phyloP scores from a whole-genome alignment of 1,284 basidiomycete genomes.

The Singerocomus inundabilis region DNA sequence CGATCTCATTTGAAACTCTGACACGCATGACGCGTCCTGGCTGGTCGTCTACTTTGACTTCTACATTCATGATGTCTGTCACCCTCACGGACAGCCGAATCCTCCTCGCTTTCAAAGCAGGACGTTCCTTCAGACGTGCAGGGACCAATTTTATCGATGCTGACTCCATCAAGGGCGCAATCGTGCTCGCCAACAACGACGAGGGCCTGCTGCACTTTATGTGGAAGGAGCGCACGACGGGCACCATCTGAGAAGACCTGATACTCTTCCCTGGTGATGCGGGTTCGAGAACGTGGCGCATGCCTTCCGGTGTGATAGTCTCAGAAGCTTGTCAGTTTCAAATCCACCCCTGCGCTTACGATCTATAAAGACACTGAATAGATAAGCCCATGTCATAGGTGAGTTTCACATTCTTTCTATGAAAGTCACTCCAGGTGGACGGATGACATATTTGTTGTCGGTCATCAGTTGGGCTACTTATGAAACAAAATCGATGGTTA shows the following conservation, averaged over 20 bases:
- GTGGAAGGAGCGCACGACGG: conserved; percentile 70
- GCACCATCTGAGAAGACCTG: conserved; percentile 67
- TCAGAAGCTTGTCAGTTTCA: too few species aligned
- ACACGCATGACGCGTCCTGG: too few species aligned
- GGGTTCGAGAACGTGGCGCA: conserved; percentile 66
- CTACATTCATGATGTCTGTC: conserved; percentile 23
- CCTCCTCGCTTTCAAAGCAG: conserved; percentile 79
- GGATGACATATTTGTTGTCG: too few species aligned
- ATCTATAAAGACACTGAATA: too few species aligned
- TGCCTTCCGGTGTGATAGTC: conserved; percentile 75
- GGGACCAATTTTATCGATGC: conserved; percentile 68
- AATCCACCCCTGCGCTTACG: too few species aligned
- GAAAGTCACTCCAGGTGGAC: too few species aligned
- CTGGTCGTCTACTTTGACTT: too few species aligned
- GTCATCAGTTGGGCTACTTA: too few species aligned
- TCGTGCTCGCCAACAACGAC: conserved; percentile 63
- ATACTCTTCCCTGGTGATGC: conserved; percentile 80
- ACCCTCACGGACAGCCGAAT: conserved; percentile 32
- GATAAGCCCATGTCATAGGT: too few species aligned
- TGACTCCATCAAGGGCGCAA: conserved; percentile 65
- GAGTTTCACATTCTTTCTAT: too few species aligned
- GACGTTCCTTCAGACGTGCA: conserved; percentile 65
- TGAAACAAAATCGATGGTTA: too few species aligned
- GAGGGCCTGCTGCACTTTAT: conserved; percentile 74
- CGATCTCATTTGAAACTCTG: too few species aligned